These are phyloP conservation scores for Anaeromyces robustus DNA, from an alignment of 192 early-diverging fungal genomes.

Conservation along the genomic window DNA sequence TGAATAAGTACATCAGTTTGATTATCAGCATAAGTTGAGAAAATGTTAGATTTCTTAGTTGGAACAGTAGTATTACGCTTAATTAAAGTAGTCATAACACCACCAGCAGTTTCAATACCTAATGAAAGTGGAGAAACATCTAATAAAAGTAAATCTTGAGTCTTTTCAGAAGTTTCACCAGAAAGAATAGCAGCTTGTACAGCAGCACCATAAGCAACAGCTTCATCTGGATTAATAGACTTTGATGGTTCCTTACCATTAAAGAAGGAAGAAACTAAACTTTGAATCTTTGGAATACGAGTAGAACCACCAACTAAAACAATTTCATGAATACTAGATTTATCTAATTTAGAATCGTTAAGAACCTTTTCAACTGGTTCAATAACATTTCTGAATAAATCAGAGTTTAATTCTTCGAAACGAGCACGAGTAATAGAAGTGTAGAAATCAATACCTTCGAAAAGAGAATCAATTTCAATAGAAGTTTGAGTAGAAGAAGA, in stretches of 20 bases:
- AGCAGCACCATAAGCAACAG: conserved; percentile 83
- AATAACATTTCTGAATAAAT: conserved; percentile 46
- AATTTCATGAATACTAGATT: conserved; percentile 61
- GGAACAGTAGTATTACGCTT: background rate
- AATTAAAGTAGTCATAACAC: background rate
- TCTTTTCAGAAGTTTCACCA: conserved; percentile 21
- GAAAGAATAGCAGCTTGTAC: conserved; percentile 67
- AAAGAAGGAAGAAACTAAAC: no score
- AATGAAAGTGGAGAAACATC: background rate
- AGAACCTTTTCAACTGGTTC: conserved; percentile 56
- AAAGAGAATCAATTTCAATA: conserved; percentile 59
- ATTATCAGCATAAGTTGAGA: conserved; percentile 98
- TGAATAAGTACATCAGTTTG: conserved; percentile 96
- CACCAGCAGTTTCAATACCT: background rate
- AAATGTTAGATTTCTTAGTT: conserved; percentile 71
- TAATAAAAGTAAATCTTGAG: background rate
- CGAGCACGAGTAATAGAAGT: conserved; percentile 62
- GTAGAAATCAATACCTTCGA: conserved; percentile 58
- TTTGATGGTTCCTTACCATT: conserved; percentile 11
- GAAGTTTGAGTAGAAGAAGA: conserved; percentile 54
- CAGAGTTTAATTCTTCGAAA: conserved; percentile 59
- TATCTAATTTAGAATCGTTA: conserved; percentile 58
- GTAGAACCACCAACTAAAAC: conserved; percentile 40
- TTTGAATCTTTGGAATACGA: no score
- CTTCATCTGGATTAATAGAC: conserved; percentile 93